Base-by-base conservation (phyloP, 495 filamentous ascomycete species). In the Penicillium psychrofluorescens region DNA sequence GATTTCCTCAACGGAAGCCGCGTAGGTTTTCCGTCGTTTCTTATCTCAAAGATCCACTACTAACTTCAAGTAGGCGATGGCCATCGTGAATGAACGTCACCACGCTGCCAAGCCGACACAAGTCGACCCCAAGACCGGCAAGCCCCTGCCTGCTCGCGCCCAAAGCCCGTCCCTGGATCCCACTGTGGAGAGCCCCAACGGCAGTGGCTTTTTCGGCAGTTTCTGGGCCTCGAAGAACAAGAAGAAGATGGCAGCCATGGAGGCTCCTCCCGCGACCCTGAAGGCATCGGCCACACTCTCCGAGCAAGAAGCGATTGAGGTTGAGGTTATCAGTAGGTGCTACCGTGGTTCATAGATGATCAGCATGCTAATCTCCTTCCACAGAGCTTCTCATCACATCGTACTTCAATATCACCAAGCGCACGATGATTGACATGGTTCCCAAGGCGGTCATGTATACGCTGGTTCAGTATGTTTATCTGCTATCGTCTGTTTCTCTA, bases 191-290 rank as follows among this genome's bases (percentile, higher is more conserved):
- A 67, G 67, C 34, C 77, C 74, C 58, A 69, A 69, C 38, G 80
- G 81, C 54, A 66, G 76, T 40, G 87, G 90, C 42, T 99, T 97
- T 76, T 96, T 96, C 62, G 90, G 91, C 46, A 91, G 86, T 62
- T 97, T 97, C 77, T 96, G 95, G 66, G 89, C 90, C 6, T 85
- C 83, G 43, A 97, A 95, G 78, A 97, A 96, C 65, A 99, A 97
- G 80, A 99, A 97, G 83, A 97, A 95, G 83, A 90, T 95, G 78
- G 94, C 94, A 15, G 89, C 91, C 44, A 97, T 97, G 94, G 94
- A 97, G 55, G 72, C 94, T 32, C 94, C 94, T 29, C 92, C 92
- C 49, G 80, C 94, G 36, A 87, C 78, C 34, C 77, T 99, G 45
- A 99, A 96, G 70, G 94, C 92, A 28, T 92, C 87, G 8, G 90